Base-by-base conservation (phyloP, 257 asterid species). In the Avicennia marina region DNA sequence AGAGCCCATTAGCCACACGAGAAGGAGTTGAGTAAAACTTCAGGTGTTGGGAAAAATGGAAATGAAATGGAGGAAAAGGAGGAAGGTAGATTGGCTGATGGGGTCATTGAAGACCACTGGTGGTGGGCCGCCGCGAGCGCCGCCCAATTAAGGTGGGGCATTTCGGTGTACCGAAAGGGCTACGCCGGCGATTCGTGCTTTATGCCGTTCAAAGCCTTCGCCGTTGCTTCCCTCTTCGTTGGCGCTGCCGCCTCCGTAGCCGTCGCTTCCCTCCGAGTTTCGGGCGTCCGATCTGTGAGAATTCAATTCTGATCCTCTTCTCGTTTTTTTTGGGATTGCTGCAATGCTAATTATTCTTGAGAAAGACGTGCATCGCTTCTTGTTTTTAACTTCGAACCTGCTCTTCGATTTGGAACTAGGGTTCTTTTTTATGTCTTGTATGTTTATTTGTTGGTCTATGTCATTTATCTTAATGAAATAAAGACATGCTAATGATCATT, bases 161-260 rank as follows among this genome's bases (percentile, higher is more conserved):
- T 76, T 56, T 70, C 71, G 49, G 26, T 70, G 7, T 52, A 41
- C 56, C 67, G 71, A 45, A 81, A 27, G 75, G 94, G 94, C 11
- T 64, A 48, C 64, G 56, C 83, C 63, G 89, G 87, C 36, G 78
- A 75, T 51, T 75, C 76, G 15, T 53, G 29, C 56, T 31, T 79
- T 53, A 86, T 89, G 97, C 95, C 95, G 39, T 27, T 86, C 17
- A 86, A 79, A 74, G 97, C 97, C 55, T 83, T 86, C 74, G 75
- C 77, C 46, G 89, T 86, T 33, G 87, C 91, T 16, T 77, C 94
- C n/a, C 87, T 89, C 68, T 73, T 86, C 70, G 73, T 86, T 71
- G 89, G 94, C 65, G 80, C 91, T 69, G 46, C 67, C 34, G 84
- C 86, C 21, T 27, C 87, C 64, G 84, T 87, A 72, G 65, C 81